A percentile compares a stretch with the other conserved stretches of the same genome.
These are phyloP conservation scores for Serendipita sp. DNA, from an alignment of 768 basidiomycete species.

Conservation along the genomic window DNA sequence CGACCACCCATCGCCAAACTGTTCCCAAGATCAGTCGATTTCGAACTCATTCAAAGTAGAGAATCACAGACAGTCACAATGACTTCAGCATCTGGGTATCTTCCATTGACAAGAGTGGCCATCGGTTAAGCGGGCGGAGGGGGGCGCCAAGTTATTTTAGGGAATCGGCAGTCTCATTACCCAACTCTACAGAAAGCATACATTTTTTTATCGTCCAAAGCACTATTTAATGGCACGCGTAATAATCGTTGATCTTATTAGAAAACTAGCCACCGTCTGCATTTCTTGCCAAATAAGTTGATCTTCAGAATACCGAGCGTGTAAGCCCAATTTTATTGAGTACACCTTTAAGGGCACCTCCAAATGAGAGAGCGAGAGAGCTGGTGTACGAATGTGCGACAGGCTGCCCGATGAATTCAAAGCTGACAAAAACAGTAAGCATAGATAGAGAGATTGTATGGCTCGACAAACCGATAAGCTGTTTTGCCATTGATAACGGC, in stretches of 20 bases:
- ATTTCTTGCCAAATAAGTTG: not conserved
- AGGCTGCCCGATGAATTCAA: not conserved
- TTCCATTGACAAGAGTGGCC: conserved; percentile 1
- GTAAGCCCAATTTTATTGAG: not conserved
- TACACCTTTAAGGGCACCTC: not conserved
- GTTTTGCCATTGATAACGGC: conserved; percentile 43
- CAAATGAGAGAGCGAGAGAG: not conserved
- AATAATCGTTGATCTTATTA: no score
- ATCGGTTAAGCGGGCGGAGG: not conserved
- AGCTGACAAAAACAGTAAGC: not conserved
- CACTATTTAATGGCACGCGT: no score
- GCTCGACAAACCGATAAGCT: conserved; percentile 32
- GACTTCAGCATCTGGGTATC: conserved; percentile 1
- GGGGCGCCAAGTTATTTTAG: no score
- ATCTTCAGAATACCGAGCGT: not conserved
- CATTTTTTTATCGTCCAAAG: no score
- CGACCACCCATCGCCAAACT: conserved; percentile 6
- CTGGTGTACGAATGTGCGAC: not conserved
- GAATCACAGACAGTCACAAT: conserved; percentile 1
- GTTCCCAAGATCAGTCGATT: not conserved
- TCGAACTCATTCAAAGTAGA: not conserved
- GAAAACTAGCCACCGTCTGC: not conserved
- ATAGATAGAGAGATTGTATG: not conserved
- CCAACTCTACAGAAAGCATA: no score
- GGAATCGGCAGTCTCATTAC: no score